A percentile compares a stretch with the other conserved stretches of the same genome.
Conservation (phyloP, 257 asterid genomes). For the Scutellaria baicalensis region DNA sequence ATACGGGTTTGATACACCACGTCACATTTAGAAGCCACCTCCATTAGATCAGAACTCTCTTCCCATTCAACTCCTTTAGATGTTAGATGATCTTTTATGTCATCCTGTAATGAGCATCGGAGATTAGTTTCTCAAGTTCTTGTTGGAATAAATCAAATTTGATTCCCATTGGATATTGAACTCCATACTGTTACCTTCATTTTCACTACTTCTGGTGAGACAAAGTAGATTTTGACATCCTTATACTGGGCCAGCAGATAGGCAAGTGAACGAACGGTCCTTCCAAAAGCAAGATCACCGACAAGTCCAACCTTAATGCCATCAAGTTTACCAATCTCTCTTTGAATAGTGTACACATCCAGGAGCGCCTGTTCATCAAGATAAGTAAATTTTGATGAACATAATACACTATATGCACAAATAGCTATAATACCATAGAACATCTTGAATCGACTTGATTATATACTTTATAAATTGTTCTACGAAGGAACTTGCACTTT, state of each 20-base stretch:
- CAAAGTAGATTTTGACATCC: conserved; percentile 77
- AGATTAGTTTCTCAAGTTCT: background rate
- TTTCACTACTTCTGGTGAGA: conserved; percentile 84
- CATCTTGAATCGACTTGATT: background rate
- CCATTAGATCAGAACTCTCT: conserved; percentile 71
- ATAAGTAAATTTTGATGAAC: background rate
- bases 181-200: conserved; percentile 60
- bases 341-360: conserved; percentile 76
- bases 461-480: background rate
- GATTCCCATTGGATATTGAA: background rate
- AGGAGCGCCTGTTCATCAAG: conserved; percentile 58
- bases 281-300: conserved; percentile 94
- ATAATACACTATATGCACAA: background rate
- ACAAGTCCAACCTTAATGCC: conserved; percentile 90
- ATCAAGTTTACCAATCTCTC: conserved; percentile 87
- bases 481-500: background rate
- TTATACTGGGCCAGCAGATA: conserved; percentile 68
- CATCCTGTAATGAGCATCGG: conserved; percentile 44
- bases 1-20: conserved; percentile 83
- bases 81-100: conserved; percentile 81
- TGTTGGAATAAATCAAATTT: background rate
- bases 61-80: conserved; percentile 83
- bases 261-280: conserved; percentile 93
- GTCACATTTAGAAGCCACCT: conserved; percentile 90
- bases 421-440: background rate